A percentile compares a stretch with the other conserved stretches of the same genome.
These are phyloP conservation scores for Metarhizium sp. DNA, from an alignment of 2,329 filamentous ascomycete genomes.

Conservation along the genomic window DNA sequence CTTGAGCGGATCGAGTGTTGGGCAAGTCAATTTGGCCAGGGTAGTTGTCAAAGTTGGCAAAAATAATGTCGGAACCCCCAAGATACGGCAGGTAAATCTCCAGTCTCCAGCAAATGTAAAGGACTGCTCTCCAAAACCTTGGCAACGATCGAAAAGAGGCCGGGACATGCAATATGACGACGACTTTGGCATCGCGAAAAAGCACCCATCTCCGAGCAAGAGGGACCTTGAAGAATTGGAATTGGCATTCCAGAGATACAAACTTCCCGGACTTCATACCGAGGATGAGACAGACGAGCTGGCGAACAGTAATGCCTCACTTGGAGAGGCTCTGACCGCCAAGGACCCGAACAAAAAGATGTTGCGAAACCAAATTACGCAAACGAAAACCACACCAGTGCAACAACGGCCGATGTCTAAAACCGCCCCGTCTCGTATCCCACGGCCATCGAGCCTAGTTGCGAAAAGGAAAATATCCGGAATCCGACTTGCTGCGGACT, in stretches of 20 bases:
- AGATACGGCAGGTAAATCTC: constrained; percentile 4
- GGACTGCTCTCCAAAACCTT: background rate
- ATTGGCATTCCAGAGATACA: constrained; percentile 23
- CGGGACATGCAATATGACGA: background rate
- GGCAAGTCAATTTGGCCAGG: constrained; percentile 8
- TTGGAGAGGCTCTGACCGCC: constrained; percentile 10
- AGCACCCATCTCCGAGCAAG: constrained; percentile 36
- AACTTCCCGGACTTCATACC: constrained; percentile 10
- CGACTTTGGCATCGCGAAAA: constrained; percentile 22
- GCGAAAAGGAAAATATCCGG: background rate
- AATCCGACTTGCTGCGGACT: background rate
- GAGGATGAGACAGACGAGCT: constrained; percentile 22
- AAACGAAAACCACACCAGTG: background rate
- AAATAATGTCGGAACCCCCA: background rate
- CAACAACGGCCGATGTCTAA: background rate
- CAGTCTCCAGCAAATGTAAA: background rate
- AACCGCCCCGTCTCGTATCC: background rate
- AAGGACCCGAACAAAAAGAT: constrained; percentile 19
- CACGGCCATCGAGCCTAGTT: background rate
- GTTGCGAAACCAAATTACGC: background rate
- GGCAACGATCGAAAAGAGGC: background rate
- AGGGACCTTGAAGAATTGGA: constrained; percentile 28
- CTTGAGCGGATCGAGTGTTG: background rate
- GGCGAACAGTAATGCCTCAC: constrained; percentile 4
- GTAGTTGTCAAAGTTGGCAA: constrained; percentile 6